phyloP scores from a whole-genome alignment of 2,329 filamentous ascomycete genomes.

The Ascochyta viciae-villosae region DNA sequence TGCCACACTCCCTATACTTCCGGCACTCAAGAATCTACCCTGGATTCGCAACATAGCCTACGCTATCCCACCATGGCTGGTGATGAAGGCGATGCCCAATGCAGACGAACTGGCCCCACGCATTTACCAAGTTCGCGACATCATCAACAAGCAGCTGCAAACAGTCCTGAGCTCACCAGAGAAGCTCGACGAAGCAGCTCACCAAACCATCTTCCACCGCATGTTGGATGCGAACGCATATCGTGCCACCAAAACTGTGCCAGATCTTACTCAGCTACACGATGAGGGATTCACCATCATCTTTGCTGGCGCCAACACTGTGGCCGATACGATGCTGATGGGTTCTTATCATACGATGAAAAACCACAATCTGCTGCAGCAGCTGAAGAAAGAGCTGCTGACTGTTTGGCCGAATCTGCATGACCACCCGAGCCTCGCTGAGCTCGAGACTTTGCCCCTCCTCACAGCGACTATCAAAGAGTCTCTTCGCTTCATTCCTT shows the following conservation, averaged over 20 bases:
- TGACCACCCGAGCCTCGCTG: neutral
- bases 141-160: constrained; percentile 1
- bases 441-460: constrained; percentile 1
- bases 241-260: neutral
- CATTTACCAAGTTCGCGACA: constrained; percentile 4
- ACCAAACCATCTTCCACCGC: neutral
- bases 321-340: constrained; percentile 5
- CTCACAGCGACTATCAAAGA: constrained; percentile 4
- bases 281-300: constrained; percentile 2
- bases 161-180: neutral
- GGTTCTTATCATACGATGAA: constrained; percentile 1
- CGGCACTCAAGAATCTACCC: neutral
- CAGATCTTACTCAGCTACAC: neutral
- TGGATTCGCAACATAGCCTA: neutral
- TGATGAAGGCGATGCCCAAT: constrained; percentile 2
- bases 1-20: neutral
- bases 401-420: constrained; percentile 2
- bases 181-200: neutral
- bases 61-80: neutral
- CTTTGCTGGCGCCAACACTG: constrained; percentile 3
- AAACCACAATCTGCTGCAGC: neutral
- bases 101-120: neutral
- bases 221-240: constrained; percentile 4
- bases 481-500: constrained; percentile 1
- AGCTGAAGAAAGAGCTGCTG: neutral